phyloP scores from a whole-genome alignment of 192 early-diverging fungal genomes.

The Obelidium mucronatum region DNA sequence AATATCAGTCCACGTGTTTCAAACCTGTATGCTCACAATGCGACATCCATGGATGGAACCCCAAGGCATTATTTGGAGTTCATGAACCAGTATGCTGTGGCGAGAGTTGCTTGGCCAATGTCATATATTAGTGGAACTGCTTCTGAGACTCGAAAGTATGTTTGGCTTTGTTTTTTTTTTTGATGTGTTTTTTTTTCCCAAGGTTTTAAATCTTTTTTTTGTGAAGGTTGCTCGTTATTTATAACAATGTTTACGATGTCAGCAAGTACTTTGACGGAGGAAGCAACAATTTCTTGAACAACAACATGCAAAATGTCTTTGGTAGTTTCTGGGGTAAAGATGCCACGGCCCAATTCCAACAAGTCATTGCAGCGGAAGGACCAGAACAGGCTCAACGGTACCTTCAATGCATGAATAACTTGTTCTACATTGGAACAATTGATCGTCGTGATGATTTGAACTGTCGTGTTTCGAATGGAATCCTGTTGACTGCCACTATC shows the following conservation, averaged over 20 bases:
- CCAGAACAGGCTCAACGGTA: conserved; percentile 27
- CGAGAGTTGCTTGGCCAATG: conserved; percentile 52
- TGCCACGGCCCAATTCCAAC: conserved; percentile 43
- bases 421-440: conserved; percentile 80
- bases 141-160: conserved; percentile 27
- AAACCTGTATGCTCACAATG: conserved; percentile 37
- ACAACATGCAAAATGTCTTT: conserved; percentile 43
- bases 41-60: conserved; percentile 36
- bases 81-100: conserved; percentile 61
- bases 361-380: conserved; percentile 28
- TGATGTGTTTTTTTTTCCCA: neutral
- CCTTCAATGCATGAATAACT: conserved; percentile 75
- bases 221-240: conserved; percentile 50
- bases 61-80: conserved; percentile 53
- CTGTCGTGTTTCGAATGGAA: conserved; percentile 87
- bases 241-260: conserved; percentile 66
- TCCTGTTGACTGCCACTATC: conserved; percentile 81
- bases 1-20: conserved; percentile 42
- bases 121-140: conserved; percentile 36
- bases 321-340: conserved; percentile 46
- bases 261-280: conserved; percentile 48
- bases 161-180: neutral
- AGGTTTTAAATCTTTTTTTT: conserved; percentile 23
- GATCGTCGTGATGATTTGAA: conserved; percentile 80
- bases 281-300: conserved; percentile 33